Base-by-base conservation (phyloP, 2,329 filamentous ascomycete species). In the Zelopaecilomyces penicillatus region DNA sequence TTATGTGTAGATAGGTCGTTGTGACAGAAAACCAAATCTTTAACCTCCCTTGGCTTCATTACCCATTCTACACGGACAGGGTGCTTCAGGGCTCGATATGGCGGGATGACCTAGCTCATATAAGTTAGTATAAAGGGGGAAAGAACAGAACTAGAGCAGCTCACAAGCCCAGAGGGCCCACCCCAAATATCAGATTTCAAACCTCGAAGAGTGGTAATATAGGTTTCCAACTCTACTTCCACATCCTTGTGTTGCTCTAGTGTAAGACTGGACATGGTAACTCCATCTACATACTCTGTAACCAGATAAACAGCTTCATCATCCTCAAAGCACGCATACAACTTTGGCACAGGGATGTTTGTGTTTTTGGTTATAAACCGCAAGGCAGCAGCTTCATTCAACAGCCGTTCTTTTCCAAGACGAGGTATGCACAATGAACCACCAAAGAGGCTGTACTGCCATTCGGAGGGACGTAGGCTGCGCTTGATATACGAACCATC, bases 11-110 rank as follows among this genome's bases (percentile, higher is more conserved):
- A 50, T 2, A 50, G 11, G 28, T 51, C 49, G 30, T 40, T 42
- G 30, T 51, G 44, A 35, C 49, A 51, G 26, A 54, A 54, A 6
- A 54, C 51, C 5, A 53, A 47, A 35, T 56, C 50, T 5, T 39
- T 19, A 1, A 29, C 28, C 12, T 41, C 36, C 30, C 52, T 47
- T 1, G 33, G 32, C 31, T 47, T 47, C 46, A 54, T 46, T 34
- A 37, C 45, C 52, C 44, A 52, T 10, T 43, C 2, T 7, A n/a
- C n/a, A 36, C 48, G 44, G 11, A 19, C 1, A 2, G 37, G 39
- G 2, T 39, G 19, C 31, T 5, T n/a, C 44, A 52, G 47, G n/a
- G 50, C 27, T 19, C 48, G 48, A 28, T 52, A 52, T 4, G 46
- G 48, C 26, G 48, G 45, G 28, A 50, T 34, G n/a, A 50, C 46